Conservation (phyloP, 768 basidiomycete genomes). For the Xanthoconium stramineum region DNA sequence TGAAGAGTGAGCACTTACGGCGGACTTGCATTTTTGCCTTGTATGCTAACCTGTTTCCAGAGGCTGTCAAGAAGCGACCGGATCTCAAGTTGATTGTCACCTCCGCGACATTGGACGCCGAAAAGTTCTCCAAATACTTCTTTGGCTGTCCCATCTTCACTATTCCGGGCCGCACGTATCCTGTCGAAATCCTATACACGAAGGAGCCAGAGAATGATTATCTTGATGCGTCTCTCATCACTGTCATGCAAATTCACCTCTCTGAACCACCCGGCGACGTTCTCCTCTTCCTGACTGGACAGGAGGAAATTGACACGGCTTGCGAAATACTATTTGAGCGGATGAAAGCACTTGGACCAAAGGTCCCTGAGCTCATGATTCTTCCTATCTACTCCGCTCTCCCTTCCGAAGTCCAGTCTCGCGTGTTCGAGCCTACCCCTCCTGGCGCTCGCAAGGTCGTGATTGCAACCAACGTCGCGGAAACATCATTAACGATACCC, state of each 20-base stretch:
- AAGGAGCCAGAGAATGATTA: constrained; percentile 98
- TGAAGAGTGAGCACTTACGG: constrained; percentile 51
- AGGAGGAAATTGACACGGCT: constrained; percentile 97
- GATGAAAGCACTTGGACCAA: constrained; percentile 98
- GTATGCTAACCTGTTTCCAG: constrained; percentile 41
- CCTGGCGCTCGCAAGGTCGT: constrained; percentile 99
- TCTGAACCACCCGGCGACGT: constrained; percentile 97
- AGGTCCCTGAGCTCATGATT: constrained; percentile 95
- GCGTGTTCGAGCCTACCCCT: constrained; percentile 97
- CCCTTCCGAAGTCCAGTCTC: constrained; percentile 96
- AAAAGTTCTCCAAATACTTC: constrained; percentile 99
- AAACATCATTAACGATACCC: constrained; percentile 96
- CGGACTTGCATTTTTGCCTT: neutral
- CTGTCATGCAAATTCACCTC: constrained; percentile 98
- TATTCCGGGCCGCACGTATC: constrained; percentile 99
- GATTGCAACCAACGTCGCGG: constrained; percentile 99
- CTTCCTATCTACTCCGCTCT: constrained; percentile 97
- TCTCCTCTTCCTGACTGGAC: constrained; percentile 95
- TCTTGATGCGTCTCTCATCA: constrained; percentile 96
- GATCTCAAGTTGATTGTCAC: constrained; percentile 98
- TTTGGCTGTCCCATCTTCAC: constrained; percentile 99
- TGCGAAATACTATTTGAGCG: constrained; percentile 98
- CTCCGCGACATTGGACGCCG: constrained; percentile 97
- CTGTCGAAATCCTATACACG: constrained; percentile 96
- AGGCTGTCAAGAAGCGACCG: constrained; percentile 90